These are phyloP conservation scores for Dactylellina haptotyla DNA, from an alignment of 2,329 filamentous ascomycete species.

Conservation along the genomic window DNA sequence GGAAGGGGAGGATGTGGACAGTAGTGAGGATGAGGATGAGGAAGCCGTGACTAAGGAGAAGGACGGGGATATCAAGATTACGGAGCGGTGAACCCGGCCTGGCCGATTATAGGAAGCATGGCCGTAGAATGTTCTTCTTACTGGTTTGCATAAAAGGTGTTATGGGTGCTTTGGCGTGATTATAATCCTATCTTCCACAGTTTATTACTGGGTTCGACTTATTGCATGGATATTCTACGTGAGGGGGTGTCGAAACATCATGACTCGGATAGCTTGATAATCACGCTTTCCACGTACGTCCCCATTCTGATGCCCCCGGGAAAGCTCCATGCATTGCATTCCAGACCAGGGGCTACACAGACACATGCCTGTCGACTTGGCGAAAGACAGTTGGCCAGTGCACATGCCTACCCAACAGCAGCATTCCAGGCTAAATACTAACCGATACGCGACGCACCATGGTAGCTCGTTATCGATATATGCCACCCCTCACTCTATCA, in stretches of 20 bases:
- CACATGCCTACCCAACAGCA: neutral
- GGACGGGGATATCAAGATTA: slow-evolving; percentile 13
- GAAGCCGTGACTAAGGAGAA: neutral
- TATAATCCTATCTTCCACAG: neutral
- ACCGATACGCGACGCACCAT: slow-evolving; percentile 78
- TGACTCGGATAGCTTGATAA: neutral
- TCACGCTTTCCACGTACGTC: neutral
- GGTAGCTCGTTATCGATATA: slow-evolving; percentile 85
- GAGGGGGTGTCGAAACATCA: too few species aligned
- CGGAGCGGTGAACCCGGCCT: slow-evolving; percentile 14
- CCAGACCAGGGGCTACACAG: neutral
- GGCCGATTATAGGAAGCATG: too few species aligned
- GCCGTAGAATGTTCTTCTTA: neutral
- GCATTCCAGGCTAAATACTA: slow-evolving; percentile 17
- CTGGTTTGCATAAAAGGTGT: slow-evolving; percentile 11
- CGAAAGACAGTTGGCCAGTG: too few species aligned
- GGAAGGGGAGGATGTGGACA: slow-evolving; percentile 46
- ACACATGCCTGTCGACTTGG: too few species aligned
- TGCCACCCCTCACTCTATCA: slow-evolving; percentile 7
- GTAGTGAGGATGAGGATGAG: slow-evolving; percentile 40
- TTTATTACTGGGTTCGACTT: too few species aligned
- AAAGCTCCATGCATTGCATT: too few species aligned
- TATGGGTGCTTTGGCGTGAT: neutral
- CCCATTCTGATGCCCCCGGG: too few species aligned
- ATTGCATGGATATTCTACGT: too few species aligned